Evolutionary conservation across 306 rosid species (phyloP).

Genomic region (Heteromeles arbutifolia): DNA sequence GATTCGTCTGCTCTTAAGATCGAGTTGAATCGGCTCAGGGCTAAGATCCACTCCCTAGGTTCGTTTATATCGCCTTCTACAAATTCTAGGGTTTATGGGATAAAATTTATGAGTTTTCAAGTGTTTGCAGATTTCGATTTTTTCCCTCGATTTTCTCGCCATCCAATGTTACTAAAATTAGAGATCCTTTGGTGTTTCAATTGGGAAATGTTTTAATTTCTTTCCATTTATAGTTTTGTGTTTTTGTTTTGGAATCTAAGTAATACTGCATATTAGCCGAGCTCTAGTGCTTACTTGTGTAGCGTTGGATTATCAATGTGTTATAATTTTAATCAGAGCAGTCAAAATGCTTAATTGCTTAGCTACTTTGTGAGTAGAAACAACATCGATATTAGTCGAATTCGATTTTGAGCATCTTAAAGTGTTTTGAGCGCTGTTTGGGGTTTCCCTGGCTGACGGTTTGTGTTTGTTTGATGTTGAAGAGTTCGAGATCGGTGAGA

Average conservation of each 20-base stretch:
- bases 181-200: not conserved
- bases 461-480: slow-evolving; percentile 18
- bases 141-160: slow-evolving; percentile 8
- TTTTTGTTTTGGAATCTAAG: not conserved
- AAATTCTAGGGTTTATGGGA: not conserved
- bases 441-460: slow-evolving; percentile 23
- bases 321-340: not conserved
- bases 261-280: not conserved
- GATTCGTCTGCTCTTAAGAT: slow-evolving; percentile 52
- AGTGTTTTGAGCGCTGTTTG: slow-evolving; percentile 10
- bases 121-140: not conserved
- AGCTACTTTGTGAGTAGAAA: not conserved
- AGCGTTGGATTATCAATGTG: not conserved
- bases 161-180: not conserved
- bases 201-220: not conserved
- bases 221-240: not conserved
- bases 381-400: not conserved
- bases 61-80: slow-evolving; percentile 10
- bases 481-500: slow-evolving; percentile 58
- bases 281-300: not conserved
- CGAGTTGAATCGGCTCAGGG: slow-evolving; percentile 63
- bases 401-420: not conserved
- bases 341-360: not conserved
- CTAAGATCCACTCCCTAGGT: slow-evolving; percentile 80
- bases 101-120: not conserved